These are phyloP conservation scores for Bidens hawaiensis DNA, from an alignment of 140 eudicot species.

Conservation along the genomic window DNA sequence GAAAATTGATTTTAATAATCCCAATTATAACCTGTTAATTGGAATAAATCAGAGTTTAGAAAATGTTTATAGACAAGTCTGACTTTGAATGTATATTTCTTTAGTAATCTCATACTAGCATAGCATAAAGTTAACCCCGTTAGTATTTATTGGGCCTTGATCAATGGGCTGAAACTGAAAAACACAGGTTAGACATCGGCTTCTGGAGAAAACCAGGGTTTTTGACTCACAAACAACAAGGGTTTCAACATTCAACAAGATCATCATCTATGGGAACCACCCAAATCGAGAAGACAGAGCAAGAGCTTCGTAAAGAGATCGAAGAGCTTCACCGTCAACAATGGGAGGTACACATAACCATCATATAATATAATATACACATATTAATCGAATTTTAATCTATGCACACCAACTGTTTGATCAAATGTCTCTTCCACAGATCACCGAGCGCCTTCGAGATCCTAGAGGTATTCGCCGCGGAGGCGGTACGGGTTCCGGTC, in stretches of 20 bases:
- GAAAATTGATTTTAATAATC: too few relatives aligned
- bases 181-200: not conserved
- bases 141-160: not conserved
- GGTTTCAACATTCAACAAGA: constrained; percentile 29
- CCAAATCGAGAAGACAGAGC: constrained; percentile 78
- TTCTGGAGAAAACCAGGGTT: constrained; percentile 16
- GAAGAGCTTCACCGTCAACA: constrained; percentile 86
- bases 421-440: constrained; percentile 30
- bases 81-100: too few relatives aligned
- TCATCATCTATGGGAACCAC: constrained; percentile 45
- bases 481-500: constrained; percentile 55
- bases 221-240: constrained; percentile 22
- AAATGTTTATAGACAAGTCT: too few relatives aligned
- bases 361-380: not conserved
- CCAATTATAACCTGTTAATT: too few relatives aligned
- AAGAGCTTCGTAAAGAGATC: constrained; percentile 90
- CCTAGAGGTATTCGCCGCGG: constrained; percentile 96
- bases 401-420: constrained; percentile 29
- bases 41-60: too few relatives aligned
- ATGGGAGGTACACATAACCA: constrained; percentile 62
- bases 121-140: too few relatives aligned
- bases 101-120: too few relatives aligned
- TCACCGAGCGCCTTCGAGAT: constrained; percentile 88
- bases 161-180: not conserved
- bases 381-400: not conserved